A percentile compares a stretch with the other conserved stretches of the same genome.
Evolutionary conservation across 2,329 filamentous ascomycete genomes (phyloP).

Genomic region (Phyllosticta paracitricarpa): DNA sequence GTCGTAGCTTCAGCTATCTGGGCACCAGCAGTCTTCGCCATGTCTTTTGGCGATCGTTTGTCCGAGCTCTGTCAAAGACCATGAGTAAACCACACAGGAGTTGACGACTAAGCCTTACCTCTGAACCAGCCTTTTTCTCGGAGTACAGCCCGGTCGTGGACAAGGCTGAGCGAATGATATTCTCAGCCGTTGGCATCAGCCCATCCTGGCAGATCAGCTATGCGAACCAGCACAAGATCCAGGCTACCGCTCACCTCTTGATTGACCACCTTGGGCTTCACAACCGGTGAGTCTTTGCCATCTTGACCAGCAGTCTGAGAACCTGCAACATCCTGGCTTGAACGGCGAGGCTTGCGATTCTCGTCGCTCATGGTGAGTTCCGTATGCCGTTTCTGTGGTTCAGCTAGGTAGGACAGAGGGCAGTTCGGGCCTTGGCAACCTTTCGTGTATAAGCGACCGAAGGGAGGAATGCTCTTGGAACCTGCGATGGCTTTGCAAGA

Average conservation of each 20-base stretch:
- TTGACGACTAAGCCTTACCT: background rate
- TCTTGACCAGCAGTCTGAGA: background rate
- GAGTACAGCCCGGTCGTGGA: background rate
- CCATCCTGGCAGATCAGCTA: constrained; percentile 2
- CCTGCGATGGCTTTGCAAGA: background rate
- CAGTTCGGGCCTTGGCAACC: background rate
- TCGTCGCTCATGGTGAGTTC: constrained; percentile 2
- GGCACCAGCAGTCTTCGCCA: background rate
- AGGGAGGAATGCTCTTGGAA: background rate
- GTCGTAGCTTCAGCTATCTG: constrained; percentile 1
- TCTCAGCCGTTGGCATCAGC: constrained; percentile 8
- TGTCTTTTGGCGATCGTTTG: background rate
- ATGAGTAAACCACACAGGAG: background rate
- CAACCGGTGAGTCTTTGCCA: background rate
- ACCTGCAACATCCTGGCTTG: background rate
- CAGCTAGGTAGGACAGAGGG: background rate
- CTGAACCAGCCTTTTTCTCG: background rate
- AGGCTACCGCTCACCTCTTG: constrained; percentile 2
- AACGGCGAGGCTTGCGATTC: background rate
- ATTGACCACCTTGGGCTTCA: constrained; percentile 7
- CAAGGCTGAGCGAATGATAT: background rate
- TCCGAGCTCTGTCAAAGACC: background rate
- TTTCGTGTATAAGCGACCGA: background rate
- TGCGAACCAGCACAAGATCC: background rate
- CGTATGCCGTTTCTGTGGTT: background rate